Conservation (phyloP, 352 stramenopile species). For the Thalassiosira delicatula region DNA sequence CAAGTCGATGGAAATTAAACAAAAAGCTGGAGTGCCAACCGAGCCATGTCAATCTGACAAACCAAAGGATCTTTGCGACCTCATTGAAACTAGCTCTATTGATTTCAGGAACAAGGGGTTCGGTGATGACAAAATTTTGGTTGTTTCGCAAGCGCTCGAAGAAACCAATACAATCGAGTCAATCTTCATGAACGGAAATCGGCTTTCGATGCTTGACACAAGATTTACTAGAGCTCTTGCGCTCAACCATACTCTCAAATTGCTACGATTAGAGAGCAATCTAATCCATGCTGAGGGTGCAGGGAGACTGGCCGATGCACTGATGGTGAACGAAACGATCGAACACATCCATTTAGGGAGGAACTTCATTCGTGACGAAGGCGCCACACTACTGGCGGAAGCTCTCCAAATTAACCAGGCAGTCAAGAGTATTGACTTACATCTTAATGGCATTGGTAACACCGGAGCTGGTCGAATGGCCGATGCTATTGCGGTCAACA, state of each 20-base stretch:
- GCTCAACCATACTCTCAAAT: constrained; percentile 30
- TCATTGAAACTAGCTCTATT: too few species aligned
- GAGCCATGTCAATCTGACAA: too few species aligned
- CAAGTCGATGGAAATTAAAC: too few species aligned
- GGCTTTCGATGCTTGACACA: too few species aligned
- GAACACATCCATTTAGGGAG: neutral
- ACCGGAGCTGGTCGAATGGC: constrained; percentile 43
- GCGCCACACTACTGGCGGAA: constrained; percentile 33
- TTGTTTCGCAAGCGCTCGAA: too few species aligned
- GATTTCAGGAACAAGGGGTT: too few species aligned
- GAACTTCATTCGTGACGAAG: constrained; percentile 53
- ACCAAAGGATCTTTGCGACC: too few species aligned
- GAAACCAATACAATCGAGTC: too few species aligned
- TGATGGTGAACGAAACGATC: constrained; percentile 43
- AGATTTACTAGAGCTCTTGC: too few species aligned
- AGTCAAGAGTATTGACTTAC: constrained; percentile 27
- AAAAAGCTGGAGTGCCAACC: too few species aligned
- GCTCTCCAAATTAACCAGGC: constrained; percentile 38
- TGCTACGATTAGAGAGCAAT: constrained; percentile 41
- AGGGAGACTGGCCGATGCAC: neutral
- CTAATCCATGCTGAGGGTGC: constrained; percentile 32
- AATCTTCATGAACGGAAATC: too few species aligned
- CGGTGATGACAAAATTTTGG: too few species aligned
- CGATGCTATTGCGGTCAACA: constrained; percentile 36
- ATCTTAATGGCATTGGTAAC: constrained; percentile 58